phyloP scores from a whole-genome alignment of 805 yeast genomes.

The Hanseniaspora clermontiae region DNA sequence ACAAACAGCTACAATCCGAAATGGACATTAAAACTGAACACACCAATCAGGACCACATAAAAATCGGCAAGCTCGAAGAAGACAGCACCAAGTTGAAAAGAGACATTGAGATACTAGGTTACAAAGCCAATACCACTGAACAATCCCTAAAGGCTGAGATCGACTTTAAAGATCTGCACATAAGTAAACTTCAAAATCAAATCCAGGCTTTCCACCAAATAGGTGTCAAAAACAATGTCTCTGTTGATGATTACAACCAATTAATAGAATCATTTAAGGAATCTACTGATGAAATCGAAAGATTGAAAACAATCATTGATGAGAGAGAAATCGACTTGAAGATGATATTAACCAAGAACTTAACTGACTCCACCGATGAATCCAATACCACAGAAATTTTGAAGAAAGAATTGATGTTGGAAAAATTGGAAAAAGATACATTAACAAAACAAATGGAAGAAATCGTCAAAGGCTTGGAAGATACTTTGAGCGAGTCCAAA shows the following conservation, averaged over 20 bases:
- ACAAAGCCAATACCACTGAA: neutral
- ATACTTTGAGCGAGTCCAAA: conserved; percentile 61
- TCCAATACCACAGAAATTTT: conserved; percentile 37
- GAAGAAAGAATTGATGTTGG: conserved; percentile 54
- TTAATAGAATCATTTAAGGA: conserved; percentile 3
- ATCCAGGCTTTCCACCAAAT: conserved; percentile 2
- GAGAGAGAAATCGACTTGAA: conserved; percentile 20
- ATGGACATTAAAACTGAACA: neutral
- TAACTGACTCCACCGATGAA: conserved; percentile 1
- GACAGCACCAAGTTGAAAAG: neutral
- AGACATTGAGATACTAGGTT: neutral
- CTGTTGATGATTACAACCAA: conserved; percentile 6
- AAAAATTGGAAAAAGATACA: conserved; percentile 55
- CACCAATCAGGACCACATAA: neutral
- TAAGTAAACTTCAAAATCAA: conserved; percentile 1
- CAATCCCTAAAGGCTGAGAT: conserved; percentile 3
- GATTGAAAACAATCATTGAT: conserved; percentile 33
- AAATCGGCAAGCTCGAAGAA: neutral
- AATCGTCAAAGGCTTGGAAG: conserved; percentile 64
- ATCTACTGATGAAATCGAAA: neutral
- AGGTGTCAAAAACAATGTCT: conserved; percentile 3
- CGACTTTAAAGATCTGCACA: conserved; percentile 1
- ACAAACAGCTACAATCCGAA: neutral
- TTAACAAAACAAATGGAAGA: conserved; percentile 59
- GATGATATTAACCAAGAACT: neutral